phyloP scores from a whole-genome alignment of 1,139 yeast genomes.

The Geotrichum candidum region DNA sequence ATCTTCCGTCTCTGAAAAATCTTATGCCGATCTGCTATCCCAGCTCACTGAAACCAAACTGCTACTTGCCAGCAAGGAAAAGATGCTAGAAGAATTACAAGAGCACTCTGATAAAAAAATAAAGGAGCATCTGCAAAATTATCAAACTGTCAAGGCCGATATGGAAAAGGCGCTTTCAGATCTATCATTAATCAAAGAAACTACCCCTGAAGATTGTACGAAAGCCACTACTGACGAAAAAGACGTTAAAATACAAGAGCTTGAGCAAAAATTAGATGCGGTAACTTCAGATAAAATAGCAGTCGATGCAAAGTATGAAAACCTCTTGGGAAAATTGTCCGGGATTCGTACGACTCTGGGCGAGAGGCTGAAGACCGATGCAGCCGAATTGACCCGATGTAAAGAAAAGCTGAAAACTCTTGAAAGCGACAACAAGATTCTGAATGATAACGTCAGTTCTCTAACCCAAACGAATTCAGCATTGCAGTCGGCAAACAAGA shows the following conservation, averaged over 20 bases:
- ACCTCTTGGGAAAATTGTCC: conserved; percentile 65
- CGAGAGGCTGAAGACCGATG: conserved; percentile 56
- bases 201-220: neutral
- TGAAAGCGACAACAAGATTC: conserved; percentile 8
- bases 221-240: conserved; percentile 4
- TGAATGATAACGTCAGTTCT: neutral
- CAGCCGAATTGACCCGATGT: conserved; percentile 34
- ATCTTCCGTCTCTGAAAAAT: conserved; percentile 4
- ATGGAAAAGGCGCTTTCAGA: conserved; percentile 13
- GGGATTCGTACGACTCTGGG: conserved; percentile 74
- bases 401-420: conserved; percentile 28
- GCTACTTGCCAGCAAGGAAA: conserved; percentile 6
- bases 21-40: neutral
- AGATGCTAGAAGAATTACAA: neutral
- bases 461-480: neutral
- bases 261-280: conserved; percentile 38
- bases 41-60: conserved; percentile 18
- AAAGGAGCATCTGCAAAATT: neutral
- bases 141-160: neutral
- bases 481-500: conserved; percentile 19
- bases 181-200: conserved; percentile 8
- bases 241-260: conserved; percentile 22
- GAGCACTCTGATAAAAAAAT: conserved; percentile 26
- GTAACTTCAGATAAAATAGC: conserved; percentile 56
- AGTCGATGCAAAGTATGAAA: conserved; percentile 65